These are phyloP conservation scores for Rubroboletus pulcherrimus DNA, from an alignment of 768 basidiomycete species.

Conservation along the genomic window DNA sequence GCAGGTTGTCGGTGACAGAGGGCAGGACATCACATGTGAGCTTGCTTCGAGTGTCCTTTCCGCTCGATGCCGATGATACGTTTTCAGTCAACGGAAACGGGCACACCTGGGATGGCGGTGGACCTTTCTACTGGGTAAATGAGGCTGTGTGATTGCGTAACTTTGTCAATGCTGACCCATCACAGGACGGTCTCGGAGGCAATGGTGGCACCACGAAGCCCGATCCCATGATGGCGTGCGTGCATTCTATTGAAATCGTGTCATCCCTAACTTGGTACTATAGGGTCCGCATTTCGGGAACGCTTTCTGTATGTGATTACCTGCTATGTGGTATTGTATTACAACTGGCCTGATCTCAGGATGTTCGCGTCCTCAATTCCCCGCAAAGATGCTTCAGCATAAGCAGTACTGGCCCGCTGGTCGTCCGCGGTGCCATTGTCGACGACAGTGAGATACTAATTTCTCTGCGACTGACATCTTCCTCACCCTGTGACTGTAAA, in stretches of 20 bases:
- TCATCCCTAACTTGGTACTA: neutral
- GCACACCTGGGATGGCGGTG: slow-evolving; percentile 39
- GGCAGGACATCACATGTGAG: slow-evolving; percentile 47
- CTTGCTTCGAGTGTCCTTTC: neutral
- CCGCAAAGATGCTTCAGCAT: slow-evolving; percentile 35
- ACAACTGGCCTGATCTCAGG: slow-evolving; percentile 15
- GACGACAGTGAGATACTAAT: slow-evolving; percentile 48
- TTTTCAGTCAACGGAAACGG: slow-evolving; percentile 39
- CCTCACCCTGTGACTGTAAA: slow-evolving; percentile 18
- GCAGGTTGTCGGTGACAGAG: slow-evolving; percentile 31
- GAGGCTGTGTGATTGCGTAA: neutral
- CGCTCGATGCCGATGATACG: neutral
- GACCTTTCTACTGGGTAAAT: slow-evolving; percentile 42
- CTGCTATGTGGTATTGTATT: neutral
- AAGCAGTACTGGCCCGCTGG: slow-evolving; percentile 26
- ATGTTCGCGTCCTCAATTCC: slow-evolving; percentile 38
- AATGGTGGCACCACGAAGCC: slow-evolving; percentile 18
- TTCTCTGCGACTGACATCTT: neutral
- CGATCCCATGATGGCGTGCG: slow-evolving; percentile 40
- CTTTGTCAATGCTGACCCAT: neutral
- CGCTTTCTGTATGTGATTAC: slow-evolving; percentile 28
- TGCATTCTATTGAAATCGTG: neutral
- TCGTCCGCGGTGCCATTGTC: slow-evolving; percentile 46
- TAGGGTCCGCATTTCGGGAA: slow-evolving; percentile 41
- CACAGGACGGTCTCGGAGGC: slow-evolving; percentile 27